A percentile compares a stretch with the other conserved stretches of the same genome.
phyloP scores from a whole-genome alignment of 257 asterid genomes.

The Nicotiana tabacum region DNA sequence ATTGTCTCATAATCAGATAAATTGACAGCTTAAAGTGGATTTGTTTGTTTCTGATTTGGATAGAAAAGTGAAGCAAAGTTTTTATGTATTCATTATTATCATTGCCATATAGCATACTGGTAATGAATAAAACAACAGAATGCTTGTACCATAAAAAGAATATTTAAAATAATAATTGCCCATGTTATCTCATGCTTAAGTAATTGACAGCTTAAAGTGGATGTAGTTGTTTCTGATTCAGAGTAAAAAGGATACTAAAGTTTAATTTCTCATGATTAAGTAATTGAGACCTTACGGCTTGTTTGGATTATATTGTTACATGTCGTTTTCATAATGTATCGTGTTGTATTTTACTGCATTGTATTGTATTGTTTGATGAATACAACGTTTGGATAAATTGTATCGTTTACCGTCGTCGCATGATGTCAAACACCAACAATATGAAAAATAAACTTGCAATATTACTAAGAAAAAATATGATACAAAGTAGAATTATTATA shows the following conservation, averaged over 20 bases:
- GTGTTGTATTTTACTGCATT: too few species aligned
- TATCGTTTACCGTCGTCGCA: too few species aligned
- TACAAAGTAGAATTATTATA: too few species aligned
- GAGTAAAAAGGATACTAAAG: neutral
- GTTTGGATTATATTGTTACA: too few species aligned
- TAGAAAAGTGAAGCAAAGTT: neutral
- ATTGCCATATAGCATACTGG: neutral
- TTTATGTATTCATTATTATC: neutral
- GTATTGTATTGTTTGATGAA: too few species aligned
- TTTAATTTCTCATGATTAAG: too few species aligned
- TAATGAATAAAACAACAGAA: neutral
- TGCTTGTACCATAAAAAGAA: neutral
- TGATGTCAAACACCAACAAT: too few species aligned
- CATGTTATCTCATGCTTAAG: neutral
- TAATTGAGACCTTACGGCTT: too few species aligned
- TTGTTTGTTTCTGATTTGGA: neutral
- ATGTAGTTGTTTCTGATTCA: neutral
- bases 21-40: neutral
- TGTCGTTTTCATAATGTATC: too few species aligned
- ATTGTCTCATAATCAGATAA: neutral
- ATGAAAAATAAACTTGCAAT: too few species aligned
- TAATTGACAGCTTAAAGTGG: neutral
- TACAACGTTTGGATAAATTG: too few species aligned
- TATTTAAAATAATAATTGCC: neutral
- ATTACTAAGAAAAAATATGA: too few species aligned